phyloP scores from a whole-genome alignment of 805 yeast genomes.

The Candida sphagnicola region DNA sequence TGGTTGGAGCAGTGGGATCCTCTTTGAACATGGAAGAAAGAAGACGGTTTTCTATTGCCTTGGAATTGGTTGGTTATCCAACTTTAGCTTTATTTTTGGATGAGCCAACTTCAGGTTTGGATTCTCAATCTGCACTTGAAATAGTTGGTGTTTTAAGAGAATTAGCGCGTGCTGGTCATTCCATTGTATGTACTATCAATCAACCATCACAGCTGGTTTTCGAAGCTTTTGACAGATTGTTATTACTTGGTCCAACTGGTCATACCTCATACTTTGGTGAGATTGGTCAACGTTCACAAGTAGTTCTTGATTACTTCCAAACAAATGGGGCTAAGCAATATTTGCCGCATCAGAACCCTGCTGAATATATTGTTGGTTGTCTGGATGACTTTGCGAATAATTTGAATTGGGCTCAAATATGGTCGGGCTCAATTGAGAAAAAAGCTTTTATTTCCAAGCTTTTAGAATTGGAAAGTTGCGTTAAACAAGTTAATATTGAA shows the following conservation, averaged over 20 bases:
- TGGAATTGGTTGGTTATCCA: conserved; percentile 37
- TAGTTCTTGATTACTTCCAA: conserved; percentile 18
- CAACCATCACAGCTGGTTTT: conserved; percentile 77
- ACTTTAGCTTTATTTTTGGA: conserved; percentile 29
- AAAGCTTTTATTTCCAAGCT: conserved; percentile 33
- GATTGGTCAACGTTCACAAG: conserved; percentile 58
- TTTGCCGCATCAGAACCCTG: conserved; percentile 48
- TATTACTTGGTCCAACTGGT: conserved; percentile 66
- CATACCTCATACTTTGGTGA: conserved; percentile 77
- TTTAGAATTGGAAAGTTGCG: background rate
- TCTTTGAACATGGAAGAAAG: conserved; percentile 40
- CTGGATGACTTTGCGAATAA: conserved; percentile 68
- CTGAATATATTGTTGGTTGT: conserved; percentile 57
- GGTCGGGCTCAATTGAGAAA: conserved; percentile 68
- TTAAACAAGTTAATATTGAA: conserved; percentile 13
- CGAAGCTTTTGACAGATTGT: conserved; percentile 69
- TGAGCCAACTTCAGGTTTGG: conserved; percentile 39
- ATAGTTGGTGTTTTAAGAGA: conserved; percentile 30
- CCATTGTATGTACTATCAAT: conserved; percentile 55
- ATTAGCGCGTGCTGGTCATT: conserved; percentile 31
- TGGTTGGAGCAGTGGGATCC: conserved; percentile 71
- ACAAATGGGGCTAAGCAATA: conserved; percentile 61
- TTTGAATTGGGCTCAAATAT: conserved; percentile 60
- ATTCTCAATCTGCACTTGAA: conserved; percentile 34
- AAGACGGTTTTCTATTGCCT: conserved; percentile 32